Base-by-base conservation (phyloP, 2,329 filamentous ascomycete species). In the Blastomyces gilchristii region DNA sequence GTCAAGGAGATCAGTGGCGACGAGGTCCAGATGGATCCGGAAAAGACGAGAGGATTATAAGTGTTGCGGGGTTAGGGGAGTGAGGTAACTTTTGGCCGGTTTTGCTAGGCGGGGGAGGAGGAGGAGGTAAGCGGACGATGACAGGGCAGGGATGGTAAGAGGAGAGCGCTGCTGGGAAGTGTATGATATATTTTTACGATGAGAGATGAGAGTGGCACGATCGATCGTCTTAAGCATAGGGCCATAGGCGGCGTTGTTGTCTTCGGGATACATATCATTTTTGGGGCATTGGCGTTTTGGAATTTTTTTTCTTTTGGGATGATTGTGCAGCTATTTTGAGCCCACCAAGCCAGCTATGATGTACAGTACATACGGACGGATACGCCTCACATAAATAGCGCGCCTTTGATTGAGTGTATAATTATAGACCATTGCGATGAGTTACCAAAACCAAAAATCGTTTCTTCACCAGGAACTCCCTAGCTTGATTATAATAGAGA, bases 1-100 rank as follows among this genome's bases (percentile, higher is more conserved):
- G 84, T 84, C 66, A 85, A 84, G 75, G 81, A 83, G 75, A 87
- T 86, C 58, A 85, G 83, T 69, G 87, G 87, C 54, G 84, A 89
- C 74, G 87, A 89, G 72, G 74, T 74, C n/a, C 69, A 75, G 65
- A 78, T 79, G 75, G 78, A 79, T 66, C 76, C 76, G 25, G 76
- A 78, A 71, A 78, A 79, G 74, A 79, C 77, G n/a, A 72, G 78
- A 37, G 77, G 78, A 11, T 67, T 79, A 66, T 78, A 65, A 73
- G 39, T 39, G 43, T 4, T 16, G 16, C 25, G 18, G 16, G 34
- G 50, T 54, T 43, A 9, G 37, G 47, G 16, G 52, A n/a, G 28
- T 18, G 49, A 16, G 22, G 47, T 49, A 9, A 28, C 4, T 52
- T 49, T 31, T 31, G 12, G 9, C 49, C 1, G 3, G 12, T 31